Evolutionary conservation across 2,329 filamentous ascomycete genomes (phyloP), one percentile per base, ranked within the genome.

Genomic region (Colletotrichum sp.): DNA sequence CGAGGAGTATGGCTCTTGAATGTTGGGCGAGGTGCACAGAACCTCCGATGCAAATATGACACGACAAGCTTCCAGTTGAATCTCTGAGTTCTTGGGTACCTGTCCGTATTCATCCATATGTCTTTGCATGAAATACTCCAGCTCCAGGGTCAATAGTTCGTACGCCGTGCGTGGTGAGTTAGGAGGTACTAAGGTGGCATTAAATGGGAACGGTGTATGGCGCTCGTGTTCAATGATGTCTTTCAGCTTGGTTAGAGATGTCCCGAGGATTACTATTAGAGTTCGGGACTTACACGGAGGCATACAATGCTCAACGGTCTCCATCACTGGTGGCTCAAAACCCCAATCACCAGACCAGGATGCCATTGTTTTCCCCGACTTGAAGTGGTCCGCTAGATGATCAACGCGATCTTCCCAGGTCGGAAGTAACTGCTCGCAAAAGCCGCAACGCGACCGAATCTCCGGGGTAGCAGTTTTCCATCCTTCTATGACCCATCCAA

Each of bases 261-360:
- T 80, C 77, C 73, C 85, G 77, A 80, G 82, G 80, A 74, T 85
- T 82, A 83, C 83, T 76, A 74, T 82, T 80, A 82, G 80, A 83
- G 71, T 80, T 80, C 62, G 83, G 75, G 79, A 81, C 81, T 81
- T 84, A 92, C 90, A 93, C 66, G 91, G 91, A 68, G 91, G 92
- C 73, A 93, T 92, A 62, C 91, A 91, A 80, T 93, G 93, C 82
- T 93, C 91, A 79, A 93, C 89, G 85, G 93, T 89, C 77, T 91
- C 87, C 78, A 92, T 85, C 55, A 93, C 88, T 38, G 90, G 88
- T 30, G 85, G 84, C 70, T 93, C 91, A 77, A 93, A 93, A 86
- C 92, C 92, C 91, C 91, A 93, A 83, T 92, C 91, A 85, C 92
- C 92, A 86, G 92, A 91, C 92, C 92, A 93, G 82, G 93, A 90